Conservation (phyloP, 495 filamentous ascomycete genomes). For the Podospora comata region DNA sequence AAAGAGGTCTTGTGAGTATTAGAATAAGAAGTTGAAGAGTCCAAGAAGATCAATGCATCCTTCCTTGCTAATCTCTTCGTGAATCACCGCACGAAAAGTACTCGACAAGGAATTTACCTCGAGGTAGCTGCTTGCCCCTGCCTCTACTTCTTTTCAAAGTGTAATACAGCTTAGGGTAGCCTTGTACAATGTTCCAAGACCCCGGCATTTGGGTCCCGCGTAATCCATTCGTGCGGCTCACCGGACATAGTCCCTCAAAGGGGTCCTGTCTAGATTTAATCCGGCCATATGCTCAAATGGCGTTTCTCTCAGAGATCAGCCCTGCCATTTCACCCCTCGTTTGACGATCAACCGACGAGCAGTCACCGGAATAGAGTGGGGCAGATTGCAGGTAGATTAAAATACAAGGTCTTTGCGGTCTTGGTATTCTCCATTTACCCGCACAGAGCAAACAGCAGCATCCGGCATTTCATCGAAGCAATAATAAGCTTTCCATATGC, state of each 20-base stretch:
- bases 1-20: no score
- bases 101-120: no score
- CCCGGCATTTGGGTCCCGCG: not conserved
- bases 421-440: not conserved
- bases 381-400: not conserved
- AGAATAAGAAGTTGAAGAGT: no score
- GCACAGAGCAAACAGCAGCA: not conserved
- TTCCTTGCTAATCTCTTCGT: no score
- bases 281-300: not conserved
- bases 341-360: not conserved
- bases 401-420: not conserved
- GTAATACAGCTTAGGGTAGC: not conserved
- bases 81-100: no score
- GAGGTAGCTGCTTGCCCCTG: no score
- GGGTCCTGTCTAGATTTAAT: not conserved
- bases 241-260: not conserved
- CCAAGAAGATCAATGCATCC: no score
- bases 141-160: no score
- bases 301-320: not conserved
- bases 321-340: not conserved
- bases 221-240: not conserved
- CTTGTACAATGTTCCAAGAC: not conserved
- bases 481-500: not conserved
- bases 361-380: not conserved
- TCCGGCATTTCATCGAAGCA: not conserved